Percentiles rank a stretch among this genome's conserved stretches.
Evolutionary conservation across 768 basidiomycete genomes (phyloP).

Genomic region (Macrolepiota dolichaula): DNA sequence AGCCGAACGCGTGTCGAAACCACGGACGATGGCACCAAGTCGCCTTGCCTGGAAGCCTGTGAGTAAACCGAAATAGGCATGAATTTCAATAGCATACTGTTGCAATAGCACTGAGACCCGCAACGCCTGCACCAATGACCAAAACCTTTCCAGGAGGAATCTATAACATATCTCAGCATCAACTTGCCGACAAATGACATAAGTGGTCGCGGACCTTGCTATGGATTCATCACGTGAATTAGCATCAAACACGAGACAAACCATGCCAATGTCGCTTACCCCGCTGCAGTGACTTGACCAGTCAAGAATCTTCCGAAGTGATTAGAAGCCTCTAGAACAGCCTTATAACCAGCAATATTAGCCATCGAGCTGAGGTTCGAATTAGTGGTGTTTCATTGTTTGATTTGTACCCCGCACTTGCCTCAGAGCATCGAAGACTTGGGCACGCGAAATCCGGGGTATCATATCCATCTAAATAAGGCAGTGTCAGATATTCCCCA

Average conservation of each 20-base stretch:
- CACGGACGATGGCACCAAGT: slow-evolving; percentile 84
- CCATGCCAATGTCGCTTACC: slow-evolving; percentile 44
- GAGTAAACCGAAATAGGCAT: background rate
- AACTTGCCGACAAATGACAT: background rate
- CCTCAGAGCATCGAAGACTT: slow-evolving; percentile 89
- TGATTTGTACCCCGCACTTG: slow-evolving; percentile 23
- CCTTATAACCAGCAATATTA: slow-evolving; percentile 94
- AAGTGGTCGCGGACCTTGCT: slow-evolving; percentile 27
- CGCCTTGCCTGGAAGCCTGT: slow-evolving; percentile 56
- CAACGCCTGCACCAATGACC: slow-evolving; percentile 87
- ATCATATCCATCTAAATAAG: slow-evolving; percentile 75
- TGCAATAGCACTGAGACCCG: slow-evolving; percentile 83
- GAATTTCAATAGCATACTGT: slow-evolving; percentile 42
- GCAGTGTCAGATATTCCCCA: background rate
- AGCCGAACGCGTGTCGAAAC: slow-evolving; percentile 82
- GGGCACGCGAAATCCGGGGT: slow-evolving; percentile 86
- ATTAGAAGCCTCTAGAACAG: slow-evolving; percentile 86
- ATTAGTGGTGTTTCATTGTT: background rate
- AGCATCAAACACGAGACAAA: background rate
- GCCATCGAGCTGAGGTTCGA: slow-evolving; percentile 70
- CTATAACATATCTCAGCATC: slow-evolving; percentile 29
- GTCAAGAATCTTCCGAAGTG: slow-evolving; percentile 88
- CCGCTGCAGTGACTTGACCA: slow-evolving; percentile 89
- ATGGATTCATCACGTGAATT: background rate
- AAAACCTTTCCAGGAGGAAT: slow-evolving; percentile 86